These are phyloP conservation scores for Nemania sp. DNA, from an alignment of 2,329 filamentous ascomycete genomes.

Conservation along the genomic window DNA sequence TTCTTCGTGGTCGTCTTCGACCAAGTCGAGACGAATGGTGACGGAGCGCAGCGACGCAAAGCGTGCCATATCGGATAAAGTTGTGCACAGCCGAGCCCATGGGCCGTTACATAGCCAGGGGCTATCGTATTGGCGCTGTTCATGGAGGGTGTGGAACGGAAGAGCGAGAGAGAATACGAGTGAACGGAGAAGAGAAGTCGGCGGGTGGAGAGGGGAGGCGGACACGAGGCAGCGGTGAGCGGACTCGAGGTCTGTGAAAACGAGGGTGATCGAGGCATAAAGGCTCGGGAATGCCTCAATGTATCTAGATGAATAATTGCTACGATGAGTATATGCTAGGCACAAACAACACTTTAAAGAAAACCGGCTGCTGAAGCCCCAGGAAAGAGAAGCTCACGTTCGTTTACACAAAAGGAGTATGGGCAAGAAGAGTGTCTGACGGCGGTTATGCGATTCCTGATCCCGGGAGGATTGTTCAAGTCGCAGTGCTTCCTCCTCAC, in stretches of 20 bases:
- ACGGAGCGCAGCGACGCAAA: slow-evolving; percentile 27
- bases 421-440: too few species aligned
- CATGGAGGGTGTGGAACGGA: slow-evolving; percentile 28
- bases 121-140: slow-evolving; percentile 11
- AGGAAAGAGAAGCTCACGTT: slow-evolving; percentile 21
- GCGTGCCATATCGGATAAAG: slow-evolving; percentile 30
- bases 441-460: not conserved
- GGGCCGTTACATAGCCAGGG: slow-evolving; percentile 3
- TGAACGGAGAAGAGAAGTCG: slow-evolving; percentile 15
- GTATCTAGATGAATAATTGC: not conserved
- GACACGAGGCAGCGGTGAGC: not conserved
- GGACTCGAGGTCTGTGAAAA: not conserved
- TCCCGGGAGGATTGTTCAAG: not conserved
- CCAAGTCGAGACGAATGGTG: slow-evolving; percentile 29
- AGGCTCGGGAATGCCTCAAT: not conserved
- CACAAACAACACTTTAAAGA: not conserved
- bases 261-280: not conserved
- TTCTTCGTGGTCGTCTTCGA: slow-evolving; percentile 10
- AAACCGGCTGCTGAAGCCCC: not conserved
- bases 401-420: not conserved
- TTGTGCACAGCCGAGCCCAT: slow-evolving; percentile 30
- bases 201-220: not conserved
- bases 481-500: slow-evolving; percentile 31
- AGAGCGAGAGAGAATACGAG: slow-evolving; percentile 30
- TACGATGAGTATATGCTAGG: not conserved